A percentile compares a stretch with the other conserved stretches of the same genome.
phyloP scores from a whole-genome alignment of 352 stramenopile species.

The Saprolegnia diclina region DNA sequence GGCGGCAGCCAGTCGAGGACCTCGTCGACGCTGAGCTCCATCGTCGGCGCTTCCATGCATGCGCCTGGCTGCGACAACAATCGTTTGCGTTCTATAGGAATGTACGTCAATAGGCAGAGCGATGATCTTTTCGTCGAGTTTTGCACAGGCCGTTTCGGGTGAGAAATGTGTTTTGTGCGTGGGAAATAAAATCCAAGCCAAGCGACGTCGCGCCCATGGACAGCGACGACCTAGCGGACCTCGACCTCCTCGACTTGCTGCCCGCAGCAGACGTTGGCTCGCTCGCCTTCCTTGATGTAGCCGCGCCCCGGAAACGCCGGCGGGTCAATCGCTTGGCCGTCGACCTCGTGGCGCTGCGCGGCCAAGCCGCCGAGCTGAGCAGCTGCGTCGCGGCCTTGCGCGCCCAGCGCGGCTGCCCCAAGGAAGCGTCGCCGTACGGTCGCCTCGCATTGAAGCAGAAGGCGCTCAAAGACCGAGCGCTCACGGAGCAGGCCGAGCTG shows the following conservation, averaged over 20 bases:
- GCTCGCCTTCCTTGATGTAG: not conserved
- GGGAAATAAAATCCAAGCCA: too few species aligned
- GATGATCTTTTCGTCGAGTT: too few species aligned
- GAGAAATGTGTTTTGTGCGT: too few species aligned
- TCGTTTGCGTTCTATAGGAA: too few species aligned
- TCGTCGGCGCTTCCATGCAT: not conserved
- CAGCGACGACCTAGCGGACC: not conserved
- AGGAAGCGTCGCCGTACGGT: not conserved
- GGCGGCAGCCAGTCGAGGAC: not conserved
- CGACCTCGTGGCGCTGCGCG: not conserved
- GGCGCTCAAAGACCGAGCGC: not conserved
- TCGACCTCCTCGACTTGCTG: not conserved
- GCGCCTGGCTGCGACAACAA: not conserved
- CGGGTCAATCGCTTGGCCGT: not conserved
- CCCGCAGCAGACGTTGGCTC: too few species aligned
- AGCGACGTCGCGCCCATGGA: too few species aligned
- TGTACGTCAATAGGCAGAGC: too few species aligned
- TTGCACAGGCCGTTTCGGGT: too few species aligned
- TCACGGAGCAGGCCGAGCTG: conserved; percentile 4
- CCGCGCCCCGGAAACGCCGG: not conserved
- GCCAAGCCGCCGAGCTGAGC: not conserved
- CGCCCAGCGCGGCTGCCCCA: not conserved
- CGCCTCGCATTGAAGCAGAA: conserved; percentile 7
- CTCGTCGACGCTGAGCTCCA: not conserved
- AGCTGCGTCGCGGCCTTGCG: not conserved